These are phyloP conservation scores for Murraya koenigii DNA, from an alignment of 345 rosid genomes.

Conservation along the genomic window DNA sequence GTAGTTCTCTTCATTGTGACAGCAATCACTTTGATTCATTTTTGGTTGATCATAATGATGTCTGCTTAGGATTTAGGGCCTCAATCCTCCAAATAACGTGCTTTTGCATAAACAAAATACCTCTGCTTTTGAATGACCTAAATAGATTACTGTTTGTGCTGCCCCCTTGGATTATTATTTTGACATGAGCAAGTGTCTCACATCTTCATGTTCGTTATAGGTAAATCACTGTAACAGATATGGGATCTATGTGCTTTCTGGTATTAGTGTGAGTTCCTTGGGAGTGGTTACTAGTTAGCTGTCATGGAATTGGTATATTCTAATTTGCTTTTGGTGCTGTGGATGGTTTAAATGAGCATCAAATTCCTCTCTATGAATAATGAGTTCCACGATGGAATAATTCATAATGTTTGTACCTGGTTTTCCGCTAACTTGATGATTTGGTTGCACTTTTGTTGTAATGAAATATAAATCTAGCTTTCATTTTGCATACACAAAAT, in stretches of 20 bases:
- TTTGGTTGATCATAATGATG: background rate
- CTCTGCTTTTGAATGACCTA: background rate
- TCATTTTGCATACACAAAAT: too few species aligned
- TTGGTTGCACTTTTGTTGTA: background rate
- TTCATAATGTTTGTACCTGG: background rate
- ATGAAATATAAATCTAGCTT: background rate
- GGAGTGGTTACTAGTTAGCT: background rate
- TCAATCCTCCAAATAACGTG: background rate
- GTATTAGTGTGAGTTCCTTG: background rate
- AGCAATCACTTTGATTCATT: background rate
- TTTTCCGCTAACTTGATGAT: background rate
- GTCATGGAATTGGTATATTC: background rate
- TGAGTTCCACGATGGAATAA: background rate
- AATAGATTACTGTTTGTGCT: background rate
- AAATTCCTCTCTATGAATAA: background rate
- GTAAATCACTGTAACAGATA: background rate
- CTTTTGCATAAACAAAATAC: background rate
- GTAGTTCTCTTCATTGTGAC: background rate
- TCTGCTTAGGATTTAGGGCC: background rate
- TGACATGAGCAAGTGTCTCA: background rate
- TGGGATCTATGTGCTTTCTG: background rate
- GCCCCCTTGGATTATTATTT: background rate
- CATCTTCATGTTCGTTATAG: background rate
- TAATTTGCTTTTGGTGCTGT: background rate
- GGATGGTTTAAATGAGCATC: background rate